Conservation (phyloP, 2,329 filamentous ascomycete species). For the Grosmannia penicillata region DNA sequence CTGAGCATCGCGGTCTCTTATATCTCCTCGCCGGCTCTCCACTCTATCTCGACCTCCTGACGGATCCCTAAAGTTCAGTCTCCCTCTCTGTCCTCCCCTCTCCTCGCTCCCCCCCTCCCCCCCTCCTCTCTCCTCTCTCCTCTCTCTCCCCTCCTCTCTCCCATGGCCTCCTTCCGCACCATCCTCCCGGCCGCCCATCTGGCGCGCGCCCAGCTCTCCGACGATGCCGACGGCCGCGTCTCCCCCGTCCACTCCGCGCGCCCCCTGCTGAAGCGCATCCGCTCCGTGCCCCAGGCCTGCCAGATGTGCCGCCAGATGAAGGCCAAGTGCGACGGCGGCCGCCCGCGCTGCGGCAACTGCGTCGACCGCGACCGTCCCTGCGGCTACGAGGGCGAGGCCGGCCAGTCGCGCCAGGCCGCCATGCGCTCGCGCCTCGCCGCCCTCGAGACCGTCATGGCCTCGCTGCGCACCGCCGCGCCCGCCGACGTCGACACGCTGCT, state of each 20-base stretch:
- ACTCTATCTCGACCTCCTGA: too few relatives aligned
- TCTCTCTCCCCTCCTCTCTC: neutral
- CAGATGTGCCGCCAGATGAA: conserved; percentile 16
- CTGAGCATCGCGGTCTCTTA: too few relatives aligned
- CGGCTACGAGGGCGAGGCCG: conserved; percentile 17
- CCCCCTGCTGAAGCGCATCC: conserved; percentile 7
- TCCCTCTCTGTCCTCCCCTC: too few relatives aligned
- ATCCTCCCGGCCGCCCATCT: conserved; percentile 8
- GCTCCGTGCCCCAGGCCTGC: conserved; percentile 16
- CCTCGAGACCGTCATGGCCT: conserved; percentile 15
- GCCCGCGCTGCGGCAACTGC: conserved; percentile 17
- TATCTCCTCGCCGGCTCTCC: too few relatives aligned
- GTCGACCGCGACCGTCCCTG: conserved; percentile 14
- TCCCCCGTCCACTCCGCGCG: neutral
- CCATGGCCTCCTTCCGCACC: conserved; percentile 7
- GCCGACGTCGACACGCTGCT: conserved; percentile 14
- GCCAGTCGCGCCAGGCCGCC: conserved; percentile 17
- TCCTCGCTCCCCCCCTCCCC: neutral
- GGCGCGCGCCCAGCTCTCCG: neutral
- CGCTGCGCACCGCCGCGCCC: conserved; percentile 11
- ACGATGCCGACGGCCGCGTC: neutral
- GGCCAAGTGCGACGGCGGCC: conserved; percentile 18
- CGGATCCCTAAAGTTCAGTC: too few relatives aligned
- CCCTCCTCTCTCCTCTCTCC: neutral
- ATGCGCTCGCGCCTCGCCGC: conserved; percentile 15